phyloP scores from a whole-genome alignment of 1,284 basidiomycete species.

The Earliella scabrosa region DNA sequence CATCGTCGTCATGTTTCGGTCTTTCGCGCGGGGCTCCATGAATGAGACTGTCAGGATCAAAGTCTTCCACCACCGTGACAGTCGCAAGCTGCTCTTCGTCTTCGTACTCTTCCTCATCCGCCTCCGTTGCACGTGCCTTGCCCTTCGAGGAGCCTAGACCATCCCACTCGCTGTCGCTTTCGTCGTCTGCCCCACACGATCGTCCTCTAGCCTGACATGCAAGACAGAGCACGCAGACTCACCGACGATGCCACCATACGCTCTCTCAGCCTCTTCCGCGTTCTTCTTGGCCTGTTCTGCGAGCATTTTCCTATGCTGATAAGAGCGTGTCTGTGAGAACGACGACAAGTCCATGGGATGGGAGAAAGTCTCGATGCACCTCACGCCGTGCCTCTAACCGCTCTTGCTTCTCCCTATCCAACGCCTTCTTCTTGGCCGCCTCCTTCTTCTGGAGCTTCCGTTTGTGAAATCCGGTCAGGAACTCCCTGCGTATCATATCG shows the following conservation, averaged over 20 bases:
- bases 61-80: conserved; percentile 82
- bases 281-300: conserved; percentile 74
- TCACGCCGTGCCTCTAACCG: conserved; percentile 70
- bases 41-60: conserved; percentile 66
- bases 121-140: conserved; percentile 37
- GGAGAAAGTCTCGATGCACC: conserved; percentile 44
- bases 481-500: conserved; percentile 56
- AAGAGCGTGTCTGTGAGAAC: conserved; percentile 13
- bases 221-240: conserved; percentile 22
- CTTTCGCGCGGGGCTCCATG: conserved; percentile 42
- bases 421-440: conserved; percentile 67
- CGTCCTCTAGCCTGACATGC: conserved; percentile 23
- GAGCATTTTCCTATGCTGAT: conserved; percentile 68
- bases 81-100: conserved; percentile 80
- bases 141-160: conserved; percentile 39
- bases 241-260: conserved; percentile 64
- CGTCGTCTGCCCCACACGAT: conserved; percentile 20
- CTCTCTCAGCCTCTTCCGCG: conserved; percentile 69
- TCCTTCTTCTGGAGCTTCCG: conserved; percentile 80
- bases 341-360: neutral
- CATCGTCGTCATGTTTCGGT: neutral
- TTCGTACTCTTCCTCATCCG: conserved; percentile 66
- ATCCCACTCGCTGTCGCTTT: conserved; percentile 48
- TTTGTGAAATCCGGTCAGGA: conserved; percentile 87
- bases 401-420: conserved; percentile 70